Percentiles rank a stretch among this genome's conserved stretches.
phyloP scores from a whole-genome alignment of 768 basidiomycete genomes.

The Leccinum subgranulosum region DNA sequence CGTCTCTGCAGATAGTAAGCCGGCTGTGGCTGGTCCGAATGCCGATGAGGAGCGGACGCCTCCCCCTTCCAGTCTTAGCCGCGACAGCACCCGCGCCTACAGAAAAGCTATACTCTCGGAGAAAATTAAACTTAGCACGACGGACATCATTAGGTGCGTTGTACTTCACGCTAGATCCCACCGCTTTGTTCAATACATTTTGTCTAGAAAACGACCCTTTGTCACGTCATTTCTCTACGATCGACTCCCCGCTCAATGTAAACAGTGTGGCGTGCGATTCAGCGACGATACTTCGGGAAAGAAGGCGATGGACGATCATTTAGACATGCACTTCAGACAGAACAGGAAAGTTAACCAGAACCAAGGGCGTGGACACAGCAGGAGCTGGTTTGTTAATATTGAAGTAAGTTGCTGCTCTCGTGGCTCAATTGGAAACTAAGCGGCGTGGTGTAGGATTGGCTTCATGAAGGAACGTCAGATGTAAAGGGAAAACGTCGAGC shows the following conservation, averaged over 20 bases:
- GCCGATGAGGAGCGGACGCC: constrained; percentile 26
- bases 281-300: constrained; percentile 68
- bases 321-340: constrained; percentile 96
- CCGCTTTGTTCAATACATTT: constrained; percentile 9
- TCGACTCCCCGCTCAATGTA: constrained; percentile 79
- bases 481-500: constrained; percentile 68
- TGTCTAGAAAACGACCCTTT: constrained; percentile 45
- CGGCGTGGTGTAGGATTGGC: constrained; percentile 72
- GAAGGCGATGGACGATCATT: constrained; percentile 78
- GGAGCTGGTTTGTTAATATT: constrained; percentile 83
- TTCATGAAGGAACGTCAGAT: constrained; percentile 60
- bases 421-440: constrained; percentile 11
- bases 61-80: constrained; percentile 36
- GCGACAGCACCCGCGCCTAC: constrained; percentile 55
- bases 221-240: constrained; percentile 70
- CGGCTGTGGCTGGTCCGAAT: constrained; percentile 44
- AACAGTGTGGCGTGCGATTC: constrained; percentile 90
- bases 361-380: constrained; percentile 75
- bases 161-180: background rate
- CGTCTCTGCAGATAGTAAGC: constrained; percentile 53
- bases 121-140: constrained; percentile 56
- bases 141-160: constrained; percentile 71
- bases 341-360: constrained; percentile 70
- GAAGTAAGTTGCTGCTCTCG: constrained; percentile 49
- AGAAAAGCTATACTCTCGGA: constrained; percentile 57